phyloP scores from a whole-genome alignment of 306 rosid genomes.

The Medicago arabica region DNA sequence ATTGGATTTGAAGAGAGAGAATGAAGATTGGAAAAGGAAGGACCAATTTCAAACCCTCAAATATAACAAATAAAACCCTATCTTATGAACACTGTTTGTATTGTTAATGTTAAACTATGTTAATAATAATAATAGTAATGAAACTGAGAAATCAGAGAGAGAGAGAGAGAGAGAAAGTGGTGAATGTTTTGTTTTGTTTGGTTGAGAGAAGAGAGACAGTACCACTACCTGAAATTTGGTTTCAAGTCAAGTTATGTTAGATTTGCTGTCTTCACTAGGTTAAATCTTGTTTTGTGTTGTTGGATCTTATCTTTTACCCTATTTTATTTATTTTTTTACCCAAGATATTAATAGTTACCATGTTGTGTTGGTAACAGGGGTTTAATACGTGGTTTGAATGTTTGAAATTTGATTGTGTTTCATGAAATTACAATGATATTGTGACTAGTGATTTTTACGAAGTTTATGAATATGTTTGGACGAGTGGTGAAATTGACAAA shows the following conservation, averaged over 20 bases:
- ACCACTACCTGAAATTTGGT: slow-evolving; percentile 50
- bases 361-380: too few species aligned
- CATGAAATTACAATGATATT: too few species aligned
- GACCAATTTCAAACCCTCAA: slow-evolving; percentile 58
- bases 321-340: too few species aligned
- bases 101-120: background rate
- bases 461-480: too few species aligned
- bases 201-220: slow-evolving; percentile 22
- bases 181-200: background rate
- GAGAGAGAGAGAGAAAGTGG: slow-evolving; percentile 4
- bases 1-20: slow-evolving; percentile 44
- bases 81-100: background rate
- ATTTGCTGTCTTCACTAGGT: slow-evolving; percentile 40
- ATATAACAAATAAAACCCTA: slow-evolving; percentile 40
- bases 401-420: too few species aligned
- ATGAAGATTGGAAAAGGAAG: slow-evolving; percentile 38
- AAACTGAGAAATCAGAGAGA: slow-evolving; percentile 8
- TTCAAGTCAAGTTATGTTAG: slow-evolving; percentile 14
- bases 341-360: too few species aligned
- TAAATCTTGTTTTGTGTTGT: background rate
- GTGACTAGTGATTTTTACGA: too few species aligned
- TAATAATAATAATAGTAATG: background rate
- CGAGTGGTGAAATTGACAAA: too few species aligned
- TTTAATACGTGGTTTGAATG: too few species aligned
- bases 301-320: too few species aligned